Evolutionary conservation across 371 early-diverging fungal genomes (phyloP), one percentile per base, ranked within the genome.

Genomic region (Lichtheimia corymbifera): DNA sequence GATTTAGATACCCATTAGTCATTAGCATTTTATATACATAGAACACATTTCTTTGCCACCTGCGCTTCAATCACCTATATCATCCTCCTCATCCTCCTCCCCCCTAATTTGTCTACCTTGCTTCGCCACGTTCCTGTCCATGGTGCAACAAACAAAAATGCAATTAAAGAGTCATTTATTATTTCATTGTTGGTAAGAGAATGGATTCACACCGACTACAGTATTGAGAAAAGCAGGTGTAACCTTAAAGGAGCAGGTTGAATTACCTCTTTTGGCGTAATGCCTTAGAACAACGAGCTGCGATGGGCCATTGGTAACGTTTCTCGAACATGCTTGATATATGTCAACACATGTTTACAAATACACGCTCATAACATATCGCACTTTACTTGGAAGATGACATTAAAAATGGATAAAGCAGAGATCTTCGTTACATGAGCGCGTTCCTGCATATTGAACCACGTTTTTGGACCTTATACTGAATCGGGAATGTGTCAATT

Each of bases 401-500:
- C 17, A 35, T 17, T 20, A 20, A 41, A 28, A 14, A 20, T 14
- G 14, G 30, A 40, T 54, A 35, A 41, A 54, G 41, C 12, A 20
- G 54, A 42, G 17, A 54, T 54, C 24, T 54, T 41, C 41, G 41
- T 41, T 41, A 54, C 40, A 41, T 20, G 54, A 35, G 41, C 35
- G 35, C 35, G 35, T 35, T 35, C 35, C 18, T 47, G 47, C 47
- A 47, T 22, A 22, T 47, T 47, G n/a, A 47, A n/a, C 47, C 47
- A 47, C 47, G 47, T 47, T 47, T 35, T 47, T 47, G 47, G 47
- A 15, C 15, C 15, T 52, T 15, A 9, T 15, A 35, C 58, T 58
- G 17, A 58, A 58, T 54, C 20, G 47, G 61, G 61, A 35, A 61
- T 53, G 41, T 61, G 61, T 61, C 61, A 61, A 61, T 61, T 61